phyloP scores from a whole-genome alignment of 768 basidiomycete species.

The Coprinellus aureogranulatus region DNA sequence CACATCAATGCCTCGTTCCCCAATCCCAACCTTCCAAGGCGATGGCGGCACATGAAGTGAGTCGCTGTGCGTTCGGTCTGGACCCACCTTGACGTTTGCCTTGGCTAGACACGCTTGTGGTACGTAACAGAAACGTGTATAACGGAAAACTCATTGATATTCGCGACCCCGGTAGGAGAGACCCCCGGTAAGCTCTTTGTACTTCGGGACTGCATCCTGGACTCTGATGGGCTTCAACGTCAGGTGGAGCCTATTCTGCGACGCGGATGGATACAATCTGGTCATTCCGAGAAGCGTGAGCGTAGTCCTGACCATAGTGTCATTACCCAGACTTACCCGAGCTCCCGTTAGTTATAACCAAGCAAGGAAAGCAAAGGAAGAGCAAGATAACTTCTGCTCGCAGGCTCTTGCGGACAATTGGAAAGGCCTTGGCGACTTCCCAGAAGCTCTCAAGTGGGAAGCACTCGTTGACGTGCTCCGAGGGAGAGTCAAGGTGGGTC shows the following conservation, averaged over 20 bases:
- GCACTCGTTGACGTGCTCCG: conserved; percentile 74
- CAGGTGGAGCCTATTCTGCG: conserved; percentile 21
- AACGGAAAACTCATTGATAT: not conserved
- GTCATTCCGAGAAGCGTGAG: conserved; percentile 65
- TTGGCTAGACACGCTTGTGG: conserved; percentile 56
- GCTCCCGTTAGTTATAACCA: conserved; percentile 48
- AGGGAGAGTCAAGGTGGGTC: conserved; percentile 66
- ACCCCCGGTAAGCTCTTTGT: conserved; percentile 44
- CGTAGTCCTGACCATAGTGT: not conserved
- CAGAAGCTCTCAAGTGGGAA: conserved; percentile 75
- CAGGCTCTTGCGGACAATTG: conserved; percentile 47
- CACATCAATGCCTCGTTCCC: conserved; percentile 51
- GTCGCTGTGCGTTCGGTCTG: not conserved
- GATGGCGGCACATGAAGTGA: conserved; percentile 80
- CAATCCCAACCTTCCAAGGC: conserved; percentile 43
- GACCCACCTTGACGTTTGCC: not conserved
- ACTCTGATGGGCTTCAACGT: too few relatives aligned
- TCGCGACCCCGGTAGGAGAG: conserved; percentile 38
- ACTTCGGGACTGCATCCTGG: too few relatives aligned
- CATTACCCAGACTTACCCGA: not conserved
- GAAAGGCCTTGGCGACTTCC: conserved; percentile 55
- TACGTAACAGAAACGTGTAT: conserved; percentile 25
- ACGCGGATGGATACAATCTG: conserved; percentile 71
- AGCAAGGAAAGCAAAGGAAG: conserved; percentile 61
- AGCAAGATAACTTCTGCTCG: conserved; percentile 68